These are phyloP conservation scores for Eimeria sp. DNA, from an alignment of 169 alveolate genomes.

Conservation along the genomic window DNA sequence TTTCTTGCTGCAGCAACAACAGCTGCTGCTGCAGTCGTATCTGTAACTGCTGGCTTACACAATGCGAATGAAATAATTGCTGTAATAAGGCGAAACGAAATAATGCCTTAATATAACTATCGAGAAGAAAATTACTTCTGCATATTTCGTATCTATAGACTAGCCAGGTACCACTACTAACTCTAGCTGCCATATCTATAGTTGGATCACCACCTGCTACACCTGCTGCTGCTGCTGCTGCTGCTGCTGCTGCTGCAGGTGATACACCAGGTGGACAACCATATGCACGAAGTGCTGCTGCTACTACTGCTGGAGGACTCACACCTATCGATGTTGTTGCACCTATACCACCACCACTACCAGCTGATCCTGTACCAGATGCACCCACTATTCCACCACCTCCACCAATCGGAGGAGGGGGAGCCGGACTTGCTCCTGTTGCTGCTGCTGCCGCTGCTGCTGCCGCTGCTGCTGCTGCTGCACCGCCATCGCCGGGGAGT, in stretches of 20 bases:
- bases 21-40: slow-evolving; percentile 77
- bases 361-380: too few species aligned
- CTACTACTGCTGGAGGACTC: slow-evolving; percentile 35
- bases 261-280: slow-evolving; percentile 40
- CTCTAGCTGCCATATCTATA: slow-evolving; percentile 93
- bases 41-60: slow-evolving; percentile 69
- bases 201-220: slow-evolving; percentile 44
- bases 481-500: not conserved
- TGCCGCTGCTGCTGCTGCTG: not conserved
- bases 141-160: slow-evolving; percentile 93
- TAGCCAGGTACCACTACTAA: slow-evolving; percentile 95
- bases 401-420: too few species aligned
- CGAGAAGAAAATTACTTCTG: slow-evolving; percentile 82
- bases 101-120: slow-evolving; percentile 74
- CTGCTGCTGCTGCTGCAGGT: slow-evolving; percentile 71
- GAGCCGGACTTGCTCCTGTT: not conserved
- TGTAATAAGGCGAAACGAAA: slow-evolving; percentile 51
- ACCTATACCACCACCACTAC: too few species aligned
- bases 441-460: slow-evolving; percentile 41
- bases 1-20: slow-evolving; percentile 53
- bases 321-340: not conserved
- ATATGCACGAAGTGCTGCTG: slow-evolving; percentile 29
- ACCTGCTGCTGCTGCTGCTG: slow-evolving; percentile 68
- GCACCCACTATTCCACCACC: too few species aligned
- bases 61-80: slow-evolving; percentile 67